Evolutionary conservation across 768 basidiomycete species (phyloP), one percentile per base, ranked within the genome.

Genomic region (Scleroderma citrinum): DNA sequence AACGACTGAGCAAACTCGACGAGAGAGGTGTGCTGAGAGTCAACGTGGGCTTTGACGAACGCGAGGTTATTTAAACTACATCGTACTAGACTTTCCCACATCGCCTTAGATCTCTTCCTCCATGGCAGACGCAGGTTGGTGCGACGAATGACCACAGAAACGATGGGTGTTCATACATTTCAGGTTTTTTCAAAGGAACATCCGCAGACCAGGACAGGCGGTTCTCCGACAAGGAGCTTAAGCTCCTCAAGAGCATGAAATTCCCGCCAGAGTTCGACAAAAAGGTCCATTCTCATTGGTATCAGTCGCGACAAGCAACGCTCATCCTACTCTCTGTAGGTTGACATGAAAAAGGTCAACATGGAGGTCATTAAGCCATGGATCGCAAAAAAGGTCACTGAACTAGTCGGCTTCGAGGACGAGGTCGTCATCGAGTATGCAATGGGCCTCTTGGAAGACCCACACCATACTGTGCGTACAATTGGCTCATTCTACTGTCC

Each of bases 401-500:
- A 93, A 50, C 77, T 96, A 19, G 81, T 93, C 37, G 92, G 94
- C 2, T 82, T 98, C 32, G 96, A 99, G 60, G 96, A 99, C 67
- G 96, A 99, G 64, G 85, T 99, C 37, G 85, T 98, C 36, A 83
- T 97, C 24, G 95, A 97, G 62, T 98, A 96, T 62, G 92, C 92
- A 16, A 91, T 92, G 82, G 92, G 92, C 16, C 75, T 98, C 17
- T 71, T 99, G 5, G 96, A 99, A 62, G 91, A 96, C 58, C 74
- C 82, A 42, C 76, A 80, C 14, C 79, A 87, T 55, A 85, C 88
- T n/a, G 93, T 95, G 54, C 56, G 85, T 65, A 1, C 44, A 38
- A 53, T 35, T 13, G 6, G 5, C 26, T 29, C 8, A 29, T 8
- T 44, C 31, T 17, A 26, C 19, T 20, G 29, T 36, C n/a, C 13